Percentiles rank a stretch among this genome's conserved stretches.
Conservation (phyloP, 2,329 filamentous ascomycete species). For the Arthrinium puccinioides region DNA sequence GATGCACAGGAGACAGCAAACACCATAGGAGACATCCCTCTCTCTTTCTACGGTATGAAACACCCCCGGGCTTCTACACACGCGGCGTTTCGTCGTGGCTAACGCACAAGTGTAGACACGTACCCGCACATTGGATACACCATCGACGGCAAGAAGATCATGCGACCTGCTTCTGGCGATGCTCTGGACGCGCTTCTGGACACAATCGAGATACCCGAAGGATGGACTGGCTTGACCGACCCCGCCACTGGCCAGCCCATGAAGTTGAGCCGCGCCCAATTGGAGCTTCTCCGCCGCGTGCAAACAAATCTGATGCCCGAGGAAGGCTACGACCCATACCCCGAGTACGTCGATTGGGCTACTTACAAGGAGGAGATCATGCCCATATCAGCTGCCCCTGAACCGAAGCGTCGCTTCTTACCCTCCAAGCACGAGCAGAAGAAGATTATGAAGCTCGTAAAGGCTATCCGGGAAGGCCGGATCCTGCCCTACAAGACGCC, state of each 20-base stretch:
- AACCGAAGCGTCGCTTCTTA: slow-evolving; percentile 91
- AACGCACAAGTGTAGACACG: slow-evolving; percentile 29
- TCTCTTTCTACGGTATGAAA: slow-evolving; percentile 85
- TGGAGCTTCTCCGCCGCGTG: slow-evolving; percentile 81
- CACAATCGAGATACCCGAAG: slow-evolving; percentile 93
- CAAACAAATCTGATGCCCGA: slow-evolving; percentile 83
- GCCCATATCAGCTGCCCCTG: slow-evolving; percentile 88
- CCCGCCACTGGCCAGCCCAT: slow-evolving; percentile 89
- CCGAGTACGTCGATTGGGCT: slow-evolving; percentile 90
- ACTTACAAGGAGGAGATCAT: slow-evolving; percentile 85
- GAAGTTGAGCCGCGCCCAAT: slow-evolving; percentile 77
- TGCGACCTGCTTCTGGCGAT: slow-evolving; percentile 89
- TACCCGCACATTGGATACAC: slow-evolving; percentile 98
- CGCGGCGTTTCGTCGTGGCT: not conserved
- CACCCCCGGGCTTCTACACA: too few species aligned
- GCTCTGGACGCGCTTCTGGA: slow-evolving; percentile 90
- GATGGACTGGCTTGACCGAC: slow-evolving; percentile 94
- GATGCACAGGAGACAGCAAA: slow-evolving; percentile 74
- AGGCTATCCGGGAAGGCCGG: slow-evolving; percentile 87
- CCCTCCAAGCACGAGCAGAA: slow-evolving; percentile 97
- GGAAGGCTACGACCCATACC: slow-evolving; percentile 89
- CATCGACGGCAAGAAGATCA: slow-evolving; percentile 97
- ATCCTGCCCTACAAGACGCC: slow-evolving; percentile 85
- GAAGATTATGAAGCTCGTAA: slow-evolving; percentile 93
- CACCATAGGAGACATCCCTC: slow-evolving; percentile 90